A percentile compares a stretch with the other conserved stretches of the same genome.
Evolutionary conservation across 1,139 yeast species (phyloP).

Genomic region (Diutina sp.): DNA sequence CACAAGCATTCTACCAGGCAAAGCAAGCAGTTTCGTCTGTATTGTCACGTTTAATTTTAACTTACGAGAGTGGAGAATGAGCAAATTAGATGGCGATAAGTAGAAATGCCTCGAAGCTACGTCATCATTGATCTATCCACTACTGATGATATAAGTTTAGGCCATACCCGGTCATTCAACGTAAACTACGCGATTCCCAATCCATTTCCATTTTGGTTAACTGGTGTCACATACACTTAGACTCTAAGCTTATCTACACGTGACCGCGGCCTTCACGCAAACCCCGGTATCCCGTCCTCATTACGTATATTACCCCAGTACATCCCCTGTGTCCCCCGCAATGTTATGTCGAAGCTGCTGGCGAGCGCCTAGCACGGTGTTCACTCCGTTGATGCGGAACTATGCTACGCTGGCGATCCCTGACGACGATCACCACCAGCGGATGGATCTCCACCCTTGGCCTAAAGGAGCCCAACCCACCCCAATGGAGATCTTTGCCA

Average conservation of each 20-base stretch:
- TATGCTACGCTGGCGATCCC: neutral
- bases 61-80: neutral
- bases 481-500: slow-evolving; percentile 63
- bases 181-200: too few species aligned
- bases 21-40: too few species aligned
- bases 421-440: neutral
- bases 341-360: neutral
- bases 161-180: neutral
- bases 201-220: too few species aligned
- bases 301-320: neutral
- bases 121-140: neutral
- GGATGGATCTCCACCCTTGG: slow-evolving; percentile 32
- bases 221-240: neutral
- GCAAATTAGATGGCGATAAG: neutral
- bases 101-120: neutral
- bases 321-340: neutral
- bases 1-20: neutral
- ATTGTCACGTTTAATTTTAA: too few species aligned
- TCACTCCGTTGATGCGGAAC: neutral
- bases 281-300: neutral
- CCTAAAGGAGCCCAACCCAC: slow-evolving; percentile 47
- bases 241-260: neutral
- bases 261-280: neutral
- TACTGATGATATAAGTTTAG: too few species aligned
- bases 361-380: neutral